Base-by-base conservation (phyloP, 2,329 filamentous ascomycete genomes). In the Zasmidium citrigriseum region DNA sequence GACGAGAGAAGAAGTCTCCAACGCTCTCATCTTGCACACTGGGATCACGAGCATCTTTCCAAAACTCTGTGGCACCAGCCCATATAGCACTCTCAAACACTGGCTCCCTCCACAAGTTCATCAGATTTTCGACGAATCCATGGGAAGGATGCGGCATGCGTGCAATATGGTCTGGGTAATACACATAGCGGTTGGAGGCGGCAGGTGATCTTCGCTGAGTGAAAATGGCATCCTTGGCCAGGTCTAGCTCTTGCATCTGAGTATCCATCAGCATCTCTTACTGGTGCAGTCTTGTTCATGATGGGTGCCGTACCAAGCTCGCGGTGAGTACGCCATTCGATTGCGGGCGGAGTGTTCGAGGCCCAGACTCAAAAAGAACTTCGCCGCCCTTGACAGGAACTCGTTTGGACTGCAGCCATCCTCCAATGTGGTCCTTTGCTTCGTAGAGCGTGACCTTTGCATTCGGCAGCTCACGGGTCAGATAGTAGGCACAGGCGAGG, bases 161-260 rank as follows among this genome's bases (percentile, higher is more conserved):
- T 54, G 91, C 88, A 25, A 95, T 83, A 68, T 87, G 90, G 72
- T 96, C 89, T 1, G 90, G 90, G 69, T 96, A 96, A 81, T 95
- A 97, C 59, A 98, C 80, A 74, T 88, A 97, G 61, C 92, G 89
- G 70, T 88, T 88, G 55, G 73, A 74, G 10, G 86, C 79, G 54
- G 81, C 80, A 53, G 82, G 76, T 4, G 82, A 80, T 25, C 71
- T 72, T 45, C 76, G 82, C 3, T 74, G 74, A 47, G 80, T 86
- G 67, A 77, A 77, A 52, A 86, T 72, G 27, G 91, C 71, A 58
- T 88, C 77, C 54, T 85, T 73, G 48, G 77, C 66, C 41, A 91
- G 70, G 21, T 78, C 79, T 34, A 91, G 75, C 34, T 84, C 80
- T 60, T 80, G 73, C 55, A 89, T 75, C 87, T 89, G 67, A 20